Evolutionary conservation across 2,329 filamentous ascomycete species (phyloP).

Genomic region (Lecanosticta acicola): DNA sequence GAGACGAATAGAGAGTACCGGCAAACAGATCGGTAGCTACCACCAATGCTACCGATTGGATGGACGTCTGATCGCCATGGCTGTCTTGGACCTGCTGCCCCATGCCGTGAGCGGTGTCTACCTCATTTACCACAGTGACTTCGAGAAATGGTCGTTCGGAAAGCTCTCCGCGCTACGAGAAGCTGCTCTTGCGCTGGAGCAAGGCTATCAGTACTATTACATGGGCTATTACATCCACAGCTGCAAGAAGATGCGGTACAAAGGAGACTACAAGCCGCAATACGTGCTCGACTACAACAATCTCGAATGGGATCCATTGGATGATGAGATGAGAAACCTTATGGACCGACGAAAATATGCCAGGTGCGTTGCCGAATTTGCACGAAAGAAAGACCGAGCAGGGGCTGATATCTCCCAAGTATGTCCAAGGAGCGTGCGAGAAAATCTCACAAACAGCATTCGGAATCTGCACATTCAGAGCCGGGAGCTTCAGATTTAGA

Average conservation of each 20-base stretch:
- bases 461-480: too few species aligned
- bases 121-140: slow-evolving; percentile 72
- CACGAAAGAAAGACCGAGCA: background rate
- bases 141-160: slow-evolving; percentile 63
- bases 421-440: slow-evolving; percentile 33
- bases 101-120: slow-evolving; percentile 76
- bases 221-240: slow-evolving; percentile 69
- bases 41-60: slow-evolving; percentile 71
- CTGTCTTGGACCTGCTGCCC: slow-evolving; percentile 70
- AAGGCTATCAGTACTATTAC: slow-evolving; percentile 71
- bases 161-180: slow-evolving; percentile 72
- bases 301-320: slow-evolving; percentile 29
- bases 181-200: slow-evolving; percentile 63
- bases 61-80: slow-evolving; percentile 67
- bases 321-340: slow-evolving; percentile 30
- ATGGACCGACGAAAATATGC: slow-evolving; percentile 55
- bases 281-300: slow-evolving; percentile 62
- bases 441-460: slow-evolving; percentile 9
- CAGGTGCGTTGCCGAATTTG: background rate
- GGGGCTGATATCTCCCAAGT: slow-evolving; percentile 20
- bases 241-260: slow-evolving; percentile 80
- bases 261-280: slow-evolving; percentile 71
- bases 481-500: background rate
- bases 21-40: slow-evolving; percentile 61
- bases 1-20: slow-evolving; percentile 45